These are phyloP conservation scores for Pneumocystis sp. DNA, from an alignment of 1,139 yeast genomes.

Conservation along the genomic window DNA sequence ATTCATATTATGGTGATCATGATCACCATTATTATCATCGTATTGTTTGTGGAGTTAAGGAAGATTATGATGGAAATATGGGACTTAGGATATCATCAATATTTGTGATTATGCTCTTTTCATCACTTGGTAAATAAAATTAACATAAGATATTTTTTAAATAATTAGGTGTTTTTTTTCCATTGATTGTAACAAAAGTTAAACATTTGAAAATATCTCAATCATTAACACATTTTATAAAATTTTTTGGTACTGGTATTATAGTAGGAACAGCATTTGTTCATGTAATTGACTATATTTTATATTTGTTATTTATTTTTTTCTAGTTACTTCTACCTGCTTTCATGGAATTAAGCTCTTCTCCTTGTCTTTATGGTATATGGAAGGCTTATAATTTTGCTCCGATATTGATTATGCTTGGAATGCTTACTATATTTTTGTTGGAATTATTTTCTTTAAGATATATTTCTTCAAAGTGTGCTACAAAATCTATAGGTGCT, in stretches of 20 bases:
- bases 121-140: conserved; percentile 33
- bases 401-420: conserved; percentile 40
- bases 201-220: conserved; percentile 27
- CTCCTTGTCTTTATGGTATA: conserved; percentile 18
- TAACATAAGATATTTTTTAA: conserved; percentile 20
- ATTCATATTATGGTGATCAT: background rate
- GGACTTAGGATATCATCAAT: conserved; percentile 64
- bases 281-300: conserved; percentile 25
- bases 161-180: conserved; percentile 21
- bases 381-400: conserved; percentile 13
- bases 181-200: conserved; percentile 14
- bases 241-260: conserved; percentile 71
- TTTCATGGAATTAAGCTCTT: conserved; percentile 12
- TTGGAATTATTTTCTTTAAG: conserved; percentile 24
- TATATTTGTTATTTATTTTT: background rate
- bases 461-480: conserved; percentile 12
- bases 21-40: background rate
- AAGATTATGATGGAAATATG: conserved; percentile 31
- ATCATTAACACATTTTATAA: conserved; percentile 51
- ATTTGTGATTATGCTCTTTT: conserved; percentile 48
- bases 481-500: conserved; percentile 5
- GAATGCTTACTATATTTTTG: conserved; percentile 23
- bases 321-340: conserved; percentile 26
- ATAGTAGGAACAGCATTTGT: conserved; percentile 70
- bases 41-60: conserved; percentile 18